Evolutionary conservation across 495 filamentous ascomycete species (phyloP), one percentile per base, ranked within the genome.

Genomic region (Parmelia sp.): DNA sequence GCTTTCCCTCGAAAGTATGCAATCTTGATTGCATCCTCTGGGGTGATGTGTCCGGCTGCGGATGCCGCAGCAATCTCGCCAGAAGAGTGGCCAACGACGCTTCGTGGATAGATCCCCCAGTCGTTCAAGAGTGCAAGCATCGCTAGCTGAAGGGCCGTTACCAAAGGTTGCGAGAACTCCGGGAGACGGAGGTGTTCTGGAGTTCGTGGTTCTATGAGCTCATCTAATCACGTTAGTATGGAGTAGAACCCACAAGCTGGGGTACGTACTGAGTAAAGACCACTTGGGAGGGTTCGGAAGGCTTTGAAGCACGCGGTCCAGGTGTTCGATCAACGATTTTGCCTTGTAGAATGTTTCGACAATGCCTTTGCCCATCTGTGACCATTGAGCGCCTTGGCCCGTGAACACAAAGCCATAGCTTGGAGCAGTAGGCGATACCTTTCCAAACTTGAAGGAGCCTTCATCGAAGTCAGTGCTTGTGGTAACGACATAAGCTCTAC

Each of bases 11-110:
- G 69, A 56, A 73, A 75, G 56, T 77, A 82, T 6, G 77, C 74
- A 33, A 71, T 44, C 0, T 61, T 66, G 40, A 77, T 76, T 0
- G 79, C 73, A 21, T 71, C 65, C 9, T 71, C 67, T 19, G 75
- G 70, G 0, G 76, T 75, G 10, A 87, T 60, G 7, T 71, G 72
- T 8, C 80, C 84, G 12, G 83, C 77, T 17, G 83, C 81, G 69
- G 84, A 88, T 0, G 85, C 84, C 6, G 84, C 83, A 9, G 77
- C 84, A 35, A 89, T 86, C 70, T 89, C 86, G n/a, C 42, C 86
- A 1, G 79, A 83, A 0, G 85, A 87, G 69, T 89, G 86, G 7
- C 86, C 86, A 11, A 83, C 67, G 4, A 83, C 80, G 0, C 76
- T 74, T 19, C 71, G 59, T 19, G 83, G 79, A 0, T 37, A 36